A percentile compares a stretch with the other conserved stretches of the same genome.
These are phyloP conservation scores for Alternaria metachromatica DNA, from an alignment of 2,329 filamentous ascomycete genomes.

Conservation along the genomic window DNA sequence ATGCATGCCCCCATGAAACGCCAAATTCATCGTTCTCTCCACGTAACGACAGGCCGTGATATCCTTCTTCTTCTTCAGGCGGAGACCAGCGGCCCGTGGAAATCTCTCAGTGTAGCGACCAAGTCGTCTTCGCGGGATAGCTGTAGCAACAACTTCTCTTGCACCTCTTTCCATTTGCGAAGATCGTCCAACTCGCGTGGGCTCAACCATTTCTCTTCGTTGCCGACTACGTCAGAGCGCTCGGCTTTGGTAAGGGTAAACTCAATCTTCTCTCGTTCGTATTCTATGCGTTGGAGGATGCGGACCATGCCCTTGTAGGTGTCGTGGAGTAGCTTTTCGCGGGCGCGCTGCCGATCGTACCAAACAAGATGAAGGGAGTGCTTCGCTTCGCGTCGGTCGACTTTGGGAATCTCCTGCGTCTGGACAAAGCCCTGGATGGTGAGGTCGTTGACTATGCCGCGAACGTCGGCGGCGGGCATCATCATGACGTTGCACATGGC, in stretches of 20 bases:
- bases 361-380: slow-evolving; percentile 92
- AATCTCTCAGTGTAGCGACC: slow-evolving; percentile 80
- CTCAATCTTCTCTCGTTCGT: slow-evolving; percentile 74
- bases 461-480: slow-evolving; percentile 84
- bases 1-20: background rate
- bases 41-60: background rate
- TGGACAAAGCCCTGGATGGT: slow-evolving; percentile 87
- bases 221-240: slow-evolving; percentile 82
- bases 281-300: slow-evolving; percentile 78
- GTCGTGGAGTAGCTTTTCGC: slow-evolving; percentile 75
- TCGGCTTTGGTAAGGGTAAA: slow-evolving; percentile 81
- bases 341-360: slow-evolving; percentile 78
- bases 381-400: slow-evolving; percentile 79
- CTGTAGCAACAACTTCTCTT: slow-evolving; percentile 78
- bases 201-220: slow-evolving; percentile 80
- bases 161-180: slow-evolving; percentile 66
- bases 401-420: slow-evolving; percentile 91
- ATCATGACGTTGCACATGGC: slow-evolving; percentile 80
- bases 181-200: slow-evolving; percentile 74
- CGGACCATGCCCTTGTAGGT: slow-evolving; percentile 90
- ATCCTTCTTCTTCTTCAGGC: background rate
- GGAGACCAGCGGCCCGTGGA: slow-evolving; percentile 39
- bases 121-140: slow-evolving; percentile 83
- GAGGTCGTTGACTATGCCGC: slow-evolving; percentile 83
- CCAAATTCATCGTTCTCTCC: background rate